Percentiles rank a stretch among this genome's conserved stretches.
phyloP scores from a whole-genome alignment of 176 grass and related monocot genomes.

The Eleusine coracana region DNA sequence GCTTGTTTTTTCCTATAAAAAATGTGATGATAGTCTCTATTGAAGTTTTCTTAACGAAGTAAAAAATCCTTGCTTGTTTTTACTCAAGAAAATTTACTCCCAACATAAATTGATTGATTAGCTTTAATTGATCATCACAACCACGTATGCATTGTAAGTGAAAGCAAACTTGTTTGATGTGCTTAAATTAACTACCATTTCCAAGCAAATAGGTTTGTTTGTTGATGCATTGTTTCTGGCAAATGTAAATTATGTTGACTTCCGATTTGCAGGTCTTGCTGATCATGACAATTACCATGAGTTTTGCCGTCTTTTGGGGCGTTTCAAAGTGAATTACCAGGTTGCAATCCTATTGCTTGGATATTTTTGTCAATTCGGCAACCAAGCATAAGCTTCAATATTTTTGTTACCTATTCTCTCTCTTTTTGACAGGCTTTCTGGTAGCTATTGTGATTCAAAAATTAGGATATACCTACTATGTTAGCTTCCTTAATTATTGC shows the following conservation, averaged over 20 bases:
- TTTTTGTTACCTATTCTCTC: background rate
- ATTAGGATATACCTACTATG: background rate
- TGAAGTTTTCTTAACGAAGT: conserved; percentile 19
- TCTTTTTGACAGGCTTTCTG: background rate
- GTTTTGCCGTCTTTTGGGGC: conserved; percentile 92
- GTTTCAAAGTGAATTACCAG: conserved; percentile 99
- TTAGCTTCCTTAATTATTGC: background rate
- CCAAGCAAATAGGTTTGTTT: conserved; percentile 17
- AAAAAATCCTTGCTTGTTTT: conserved; percentile 1
- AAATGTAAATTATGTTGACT: conserved; percentile 26
- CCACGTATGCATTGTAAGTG: background rate
- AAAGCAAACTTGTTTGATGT: conserved; percentile 30
- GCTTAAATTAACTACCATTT: background rate
- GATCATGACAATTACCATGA: conserved; percentile 99
- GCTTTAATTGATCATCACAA: conserved; percentile 13
- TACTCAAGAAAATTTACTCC: conserved; percentile 6
- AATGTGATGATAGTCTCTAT: background rate
- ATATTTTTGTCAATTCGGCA: conserved; percentile 33
- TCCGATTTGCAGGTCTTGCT: conserved; percentile 74
- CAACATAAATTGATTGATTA: conserved; percentile 21
- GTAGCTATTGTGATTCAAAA: background rate
- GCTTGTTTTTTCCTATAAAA: conserved; percentile 1
- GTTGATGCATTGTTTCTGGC: background rate
- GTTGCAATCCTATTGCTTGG: conserved; percentile 37
- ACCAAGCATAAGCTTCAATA: conserved; percentile 17